These are phyloP conservation scores for Coleophoma cylindrospora DNA, from an alignment of 2,329 filamentous ascomycete species.

Conservation along the genomic window DNA sequence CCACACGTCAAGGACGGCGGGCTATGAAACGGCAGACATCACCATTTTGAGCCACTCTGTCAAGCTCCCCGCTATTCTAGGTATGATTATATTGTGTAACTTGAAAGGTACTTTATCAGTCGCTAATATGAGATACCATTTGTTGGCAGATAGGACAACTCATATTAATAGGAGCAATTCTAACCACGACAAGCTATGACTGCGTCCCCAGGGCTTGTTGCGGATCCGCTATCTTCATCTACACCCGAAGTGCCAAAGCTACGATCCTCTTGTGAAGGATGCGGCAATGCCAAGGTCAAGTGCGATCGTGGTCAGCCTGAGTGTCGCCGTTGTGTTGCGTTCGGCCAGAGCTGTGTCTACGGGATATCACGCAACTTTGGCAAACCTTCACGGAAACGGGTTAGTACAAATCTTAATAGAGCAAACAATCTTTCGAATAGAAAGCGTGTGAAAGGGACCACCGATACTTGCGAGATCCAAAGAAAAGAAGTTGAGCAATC, in stretches of 20 bases:
- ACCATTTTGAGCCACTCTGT: too few species aligned
- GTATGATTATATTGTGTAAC: too few species aligned
- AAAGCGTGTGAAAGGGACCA: conserved; percentile 1
- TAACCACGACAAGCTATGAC: background rate
- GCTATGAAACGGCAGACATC: too few species aligned
- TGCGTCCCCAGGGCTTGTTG: background rate
- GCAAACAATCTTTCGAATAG: background rate
- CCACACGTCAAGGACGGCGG: too few species aligned
- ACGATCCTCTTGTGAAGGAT: conserved; percentile 23
- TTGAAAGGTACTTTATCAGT: too few species aligned
- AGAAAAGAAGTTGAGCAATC: background rate
- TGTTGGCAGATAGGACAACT: too few species aligned
- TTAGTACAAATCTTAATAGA: background rate
- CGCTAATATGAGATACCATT: too few species aligned
- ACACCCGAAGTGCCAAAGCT: conserved; percentile 12
- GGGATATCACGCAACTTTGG: conserved; percentile 17
- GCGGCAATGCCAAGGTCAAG: conserved; percentile 25
- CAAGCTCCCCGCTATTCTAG: too few species aligned
- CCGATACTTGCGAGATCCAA: conserved; percentile 2
- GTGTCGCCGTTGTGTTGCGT: conserved; percentile 21
- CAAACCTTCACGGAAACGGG: conserved; percentile 18
- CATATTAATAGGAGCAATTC: too few species aligned
- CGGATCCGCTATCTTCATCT: background rate
- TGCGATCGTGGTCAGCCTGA: conserved; percentile 23
- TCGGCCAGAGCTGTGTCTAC: conserved; percentile 19